Evolutionary conservation across 306 rosid genomes (phyloP).

Genomic region (Cucurbita maxima): DNA sequence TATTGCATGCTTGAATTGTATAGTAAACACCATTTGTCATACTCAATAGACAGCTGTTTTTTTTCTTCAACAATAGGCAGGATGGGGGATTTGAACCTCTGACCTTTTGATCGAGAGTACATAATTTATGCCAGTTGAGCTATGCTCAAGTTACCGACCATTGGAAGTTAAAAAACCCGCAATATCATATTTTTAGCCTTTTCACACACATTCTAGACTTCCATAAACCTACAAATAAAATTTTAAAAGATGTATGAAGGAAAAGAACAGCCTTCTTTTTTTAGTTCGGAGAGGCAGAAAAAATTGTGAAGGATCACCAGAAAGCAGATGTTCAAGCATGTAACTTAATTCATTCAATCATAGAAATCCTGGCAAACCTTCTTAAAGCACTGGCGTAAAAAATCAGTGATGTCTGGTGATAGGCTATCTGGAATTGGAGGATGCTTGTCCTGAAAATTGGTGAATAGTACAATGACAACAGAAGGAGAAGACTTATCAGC

Average conservation of each 20-base stretch:
- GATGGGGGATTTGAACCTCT: too few species aligned
- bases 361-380: slow-evolving; percentile 43
- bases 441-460: slow-evolving; percentile 64
- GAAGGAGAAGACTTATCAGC: not conserved
- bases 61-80: too few species aligned
- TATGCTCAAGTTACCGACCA: too few species aligned
- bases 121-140: too few species aligned
- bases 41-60: not conserved
- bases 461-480: slow-evolving; percentile 3
- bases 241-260: not conserved
- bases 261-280: not conserved
- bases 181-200: not conserved
- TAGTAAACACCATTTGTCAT: not conserved
- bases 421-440: slow-evolving; percentile 97
- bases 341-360: not conserved
- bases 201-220: not conserved
- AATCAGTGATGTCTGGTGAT: slow-evolving; percentile 87
- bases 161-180: not conserved
- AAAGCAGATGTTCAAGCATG: not conserved
- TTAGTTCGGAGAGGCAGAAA: not conserved
- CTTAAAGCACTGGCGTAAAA: slow-evolving; percentile 91
- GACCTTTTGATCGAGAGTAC: too few species aligned
- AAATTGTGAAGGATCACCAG: not conserved
- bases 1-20: not conserved
- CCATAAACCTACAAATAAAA: not conserved